These are phyloP conservation scores for Clavaria fumosa DNA, from an alignment of 768 basidiomycete species.

Conservation along the genomic window DNA sequence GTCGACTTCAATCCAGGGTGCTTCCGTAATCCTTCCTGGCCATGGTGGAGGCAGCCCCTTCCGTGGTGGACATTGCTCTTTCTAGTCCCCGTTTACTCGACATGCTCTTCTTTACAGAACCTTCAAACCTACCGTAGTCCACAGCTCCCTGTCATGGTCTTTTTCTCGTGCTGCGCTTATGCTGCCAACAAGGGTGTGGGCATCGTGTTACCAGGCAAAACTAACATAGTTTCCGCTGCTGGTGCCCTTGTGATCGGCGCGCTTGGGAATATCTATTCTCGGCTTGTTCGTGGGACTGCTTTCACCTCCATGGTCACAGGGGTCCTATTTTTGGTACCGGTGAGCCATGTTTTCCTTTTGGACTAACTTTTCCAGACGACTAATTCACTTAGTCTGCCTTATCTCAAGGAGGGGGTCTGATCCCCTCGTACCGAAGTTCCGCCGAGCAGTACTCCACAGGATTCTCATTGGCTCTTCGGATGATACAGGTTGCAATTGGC, in stretches of 20 bases:
- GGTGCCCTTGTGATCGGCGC: slow-evolving; percentile 67
- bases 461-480: slow-evolving; percentile 64
- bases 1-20: slow-evolving; percentile 38
- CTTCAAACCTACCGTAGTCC: slow-evolving; percentile 55
- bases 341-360: slow-evolving; percentile 22
- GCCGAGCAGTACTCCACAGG: slow-evolving; percentile 61
- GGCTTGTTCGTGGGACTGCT: slow-evolving; percentile 61
- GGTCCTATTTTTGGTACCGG: slow-evolving; percentile 83
- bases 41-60: slow-evolving; percentile 62
- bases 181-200: slow-evolving; percentile 53
- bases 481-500: slow-evolving; percentile 75
- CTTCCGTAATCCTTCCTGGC: slow-evolving; percentile 55
- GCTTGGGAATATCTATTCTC: slow-evolving; percentile 73
- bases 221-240: slow-evolving; percentile 62
- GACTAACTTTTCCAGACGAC: slow-evolving; percentile 14
- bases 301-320: slow-evolving; percentile 89
- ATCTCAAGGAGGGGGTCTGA: slow-evolving; percentile 57
- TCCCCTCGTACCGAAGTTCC: slow-evolving; percentile 42
- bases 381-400: slow-evolving; percentile 58
- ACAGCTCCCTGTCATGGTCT: slow-evolving; percentile 64
- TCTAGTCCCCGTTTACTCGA: slow-evolving; percentile 65
- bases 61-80: slow-evolving; percentile 73
- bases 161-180: slow-evolving; percentile 63
- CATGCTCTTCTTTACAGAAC: slow-evolving; percentile 59
- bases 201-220: slow-evolving; percentile 43